These are phyloP conservation scores for Nemania abortiva DNA, from an alignment of 2,329 filamentous ascomycete genomes.

Conservation along the genomic window DNA sequence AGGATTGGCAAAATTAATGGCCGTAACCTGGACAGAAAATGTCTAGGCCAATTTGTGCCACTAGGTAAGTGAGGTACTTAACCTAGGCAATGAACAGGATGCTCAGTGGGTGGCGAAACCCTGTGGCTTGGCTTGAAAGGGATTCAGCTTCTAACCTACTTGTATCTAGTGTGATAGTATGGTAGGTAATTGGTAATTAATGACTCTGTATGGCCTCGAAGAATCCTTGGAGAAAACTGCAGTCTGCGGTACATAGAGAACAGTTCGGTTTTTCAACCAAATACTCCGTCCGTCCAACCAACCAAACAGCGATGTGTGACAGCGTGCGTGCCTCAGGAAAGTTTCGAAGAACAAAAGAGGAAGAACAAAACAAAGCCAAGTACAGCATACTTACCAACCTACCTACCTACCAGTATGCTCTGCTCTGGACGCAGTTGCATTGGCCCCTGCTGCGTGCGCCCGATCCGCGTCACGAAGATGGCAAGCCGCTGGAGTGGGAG, in stretches of 20 bases:
- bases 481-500: constrained; percentile 31
- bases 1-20: constrained; percentile 5
- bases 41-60: neutral
- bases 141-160: constrained; percentile 24
- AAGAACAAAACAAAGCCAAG: neutral
- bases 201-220: too few relatives aligned
- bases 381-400: too few relatives aligned
- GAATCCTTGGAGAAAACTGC: neutral
- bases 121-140: neutral
- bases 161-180: neutral
- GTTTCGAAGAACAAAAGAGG: neutral
- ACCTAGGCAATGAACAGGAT: neutral
- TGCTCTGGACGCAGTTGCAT: constrained; percentile 24
- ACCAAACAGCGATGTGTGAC: neutral
- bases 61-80: constrained; percentile 9
- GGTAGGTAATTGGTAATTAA: neutral
- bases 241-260: too few relatives aligned
- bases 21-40: constrained; percentile 1
- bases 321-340: neutral
- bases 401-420: too few relatives aligned
- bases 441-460: constrained; percentile 32
- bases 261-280: too few relatives aligned
- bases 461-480: constrained; percentile 35
- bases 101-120: neutral
- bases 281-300: neutral